A percentile compares a stretch with the other conserved stretches of the same genome.
phyloP scores from a whole-genome alignment of 1,284 basidiomycete species.

The Ustilago crameri region DNA sequence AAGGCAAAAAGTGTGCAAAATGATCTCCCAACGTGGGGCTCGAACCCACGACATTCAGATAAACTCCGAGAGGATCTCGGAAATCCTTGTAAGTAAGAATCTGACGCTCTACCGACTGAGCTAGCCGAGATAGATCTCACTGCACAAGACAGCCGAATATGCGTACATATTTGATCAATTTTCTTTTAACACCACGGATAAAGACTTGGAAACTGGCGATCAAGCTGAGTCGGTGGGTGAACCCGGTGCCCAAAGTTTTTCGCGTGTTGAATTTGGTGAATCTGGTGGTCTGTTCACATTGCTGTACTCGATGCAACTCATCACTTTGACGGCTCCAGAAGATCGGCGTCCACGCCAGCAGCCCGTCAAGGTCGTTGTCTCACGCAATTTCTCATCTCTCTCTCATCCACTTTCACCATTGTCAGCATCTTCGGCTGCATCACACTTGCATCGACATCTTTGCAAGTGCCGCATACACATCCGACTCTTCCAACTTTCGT shows the following conservation, averaged over 20 bases:
- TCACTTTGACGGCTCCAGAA: conserved; percentile 1
- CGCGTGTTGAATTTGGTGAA: background rate
- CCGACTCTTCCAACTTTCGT: background rate
- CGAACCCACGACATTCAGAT: conserved; percentile 68
- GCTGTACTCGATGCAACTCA: background rate
- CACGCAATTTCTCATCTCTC: background rate
- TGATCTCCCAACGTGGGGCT: conserved; percentile 66
- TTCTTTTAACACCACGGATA: too few species aligned
- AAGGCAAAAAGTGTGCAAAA: conserved; percentile 41
- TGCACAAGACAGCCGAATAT: background rate
- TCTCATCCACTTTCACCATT: background rate
- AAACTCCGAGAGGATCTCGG: conserved; percentile 27
- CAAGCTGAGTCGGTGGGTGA: conserved; percentile 1
- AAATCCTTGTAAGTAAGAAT: conserved; percentile 63
- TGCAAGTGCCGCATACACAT: background rate
- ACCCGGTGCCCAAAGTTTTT: background rate
- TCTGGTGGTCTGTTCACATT: background rate
- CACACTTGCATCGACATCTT: background rate
- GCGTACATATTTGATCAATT: background rate
- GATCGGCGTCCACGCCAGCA: conserved; percentile 3
- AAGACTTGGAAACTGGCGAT: conserved; percentile 19
- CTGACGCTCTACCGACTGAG: conserved; percentile 69
- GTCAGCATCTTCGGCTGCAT: background rate
- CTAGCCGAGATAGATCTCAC: conserved; percentile 63
- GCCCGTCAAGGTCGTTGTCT: background rate